Evolutionary conservation across 2,329 filamentous ascomycete genomes (phyloP).

Genomic region (Nectriaceae sp.): DNA sequence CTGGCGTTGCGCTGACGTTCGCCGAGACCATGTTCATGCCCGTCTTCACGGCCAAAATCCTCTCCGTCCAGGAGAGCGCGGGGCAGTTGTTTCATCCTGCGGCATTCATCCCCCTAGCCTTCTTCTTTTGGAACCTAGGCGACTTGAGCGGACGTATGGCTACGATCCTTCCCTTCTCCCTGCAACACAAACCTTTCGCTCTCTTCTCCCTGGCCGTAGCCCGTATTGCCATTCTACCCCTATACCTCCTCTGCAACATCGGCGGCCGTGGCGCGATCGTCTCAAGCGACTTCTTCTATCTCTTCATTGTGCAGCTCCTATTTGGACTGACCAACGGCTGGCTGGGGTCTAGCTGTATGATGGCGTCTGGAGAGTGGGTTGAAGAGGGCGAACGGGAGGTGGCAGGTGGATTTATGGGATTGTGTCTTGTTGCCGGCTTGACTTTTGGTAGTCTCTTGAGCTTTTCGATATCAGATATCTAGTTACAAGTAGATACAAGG

Average conservation of each 20-base stretch:
- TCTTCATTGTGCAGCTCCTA: slow-evolving; percentile 77
- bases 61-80: slow-evolving; percentile 43
- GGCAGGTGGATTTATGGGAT: slow-evolving; percentile 89
- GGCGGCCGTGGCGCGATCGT: slow-evolving; percentile 73
- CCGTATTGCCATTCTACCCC: slow-evolving; percentile 72
- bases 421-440: slow-evolving; percentile 84
- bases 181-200: slow-evolving; percentile 63
- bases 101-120: slow-evolving; percentile 85
- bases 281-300: slow-evolving; percentile 83
- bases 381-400: slow-evolving; percentile 82
- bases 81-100: slow-evolving; percentile 67
- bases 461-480: slow-evolving; percentile 67
- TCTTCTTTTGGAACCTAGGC: slow-evolving; percentile 91
- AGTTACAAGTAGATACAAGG: slow-evolving; percentile 6
- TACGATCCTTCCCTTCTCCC: slow-evolving; percentile 58
- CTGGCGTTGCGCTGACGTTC: slow-evolving; percentile 81
- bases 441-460: slow-evolving; percentile 86
- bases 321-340: slow-evolving; percentile 90
- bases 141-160: slow-evolving; percentile 77
- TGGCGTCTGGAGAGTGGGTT: slow-evolving; percentile 82
- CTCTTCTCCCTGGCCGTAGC: slow-evolving; percentile 69
- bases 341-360: slow-evolving; percentile 87
- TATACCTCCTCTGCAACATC: slow-evolving; percentile 91
- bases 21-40: slow-evolving; percentile 91
- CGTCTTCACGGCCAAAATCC: slow-evolving; percentile 76